A percentile compares a stretch with the other conserved stretches of the same genome.
Conservation (phyloP, 2,329 filamentous ascomycete species). For the Fusarium azukiicola region DNA sequence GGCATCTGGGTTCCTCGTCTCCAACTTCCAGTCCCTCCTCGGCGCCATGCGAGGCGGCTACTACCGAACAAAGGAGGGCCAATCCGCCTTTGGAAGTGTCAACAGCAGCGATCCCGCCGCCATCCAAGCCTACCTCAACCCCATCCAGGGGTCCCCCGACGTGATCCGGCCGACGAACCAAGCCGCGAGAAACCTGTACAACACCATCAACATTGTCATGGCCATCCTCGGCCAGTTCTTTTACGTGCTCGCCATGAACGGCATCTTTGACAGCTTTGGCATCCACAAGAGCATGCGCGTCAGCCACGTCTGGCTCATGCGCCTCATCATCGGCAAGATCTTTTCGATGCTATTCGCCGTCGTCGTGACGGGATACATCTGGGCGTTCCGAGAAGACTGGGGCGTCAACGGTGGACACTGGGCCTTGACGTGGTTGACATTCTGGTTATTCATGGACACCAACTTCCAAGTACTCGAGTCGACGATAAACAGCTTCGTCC, state of each 20-base stretch:
- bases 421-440: slow-evolving; percentile 53
- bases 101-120: slow-evolving; percentile 51
- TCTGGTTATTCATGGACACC: slow-evolving; percentile 66
- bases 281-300: slow-evolving; percentile 44
- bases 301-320: slow-evolving; percentile 52
- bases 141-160: slow-evolving; percentile 54
- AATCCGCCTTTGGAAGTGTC: slow-evolving; percentile 45
- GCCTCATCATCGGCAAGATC: slow-evolving; percentile 53
- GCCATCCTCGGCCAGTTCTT: slow-evolving; percentile 59
- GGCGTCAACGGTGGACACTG: slow-evolving; percentile 57
- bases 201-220: slow-evolving; percentile 64
- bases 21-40: slow-evolving; percentile 56
- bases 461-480: slow-evolving; percentile 68
- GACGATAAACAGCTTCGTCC: slow-evolving; percentile 51
- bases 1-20: slow-evolving; percentile 53
- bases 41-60: slow-evolving; percentile 49
- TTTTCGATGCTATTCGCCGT: slow-evolving; percentile 63
- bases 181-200: slow-evolving; percentile 59
- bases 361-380: slow-evolving; percentile 64
- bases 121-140: slow-evolving; percentile 59
- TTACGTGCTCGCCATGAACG: slow-evolving; percentile 53
- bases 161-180: slow-evolving; percentile 60
- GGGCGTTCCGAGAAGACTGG: slow-evolving; percentile 69
- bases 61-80: slow-evolving; percentile 52
- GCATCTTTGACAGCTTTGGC: slow-evolving; percentile 47